Evolutionary conservation across 1,139 yeast species (phyloP).

Genomic region (Lodderomyces oxycetoniae): DNA sequence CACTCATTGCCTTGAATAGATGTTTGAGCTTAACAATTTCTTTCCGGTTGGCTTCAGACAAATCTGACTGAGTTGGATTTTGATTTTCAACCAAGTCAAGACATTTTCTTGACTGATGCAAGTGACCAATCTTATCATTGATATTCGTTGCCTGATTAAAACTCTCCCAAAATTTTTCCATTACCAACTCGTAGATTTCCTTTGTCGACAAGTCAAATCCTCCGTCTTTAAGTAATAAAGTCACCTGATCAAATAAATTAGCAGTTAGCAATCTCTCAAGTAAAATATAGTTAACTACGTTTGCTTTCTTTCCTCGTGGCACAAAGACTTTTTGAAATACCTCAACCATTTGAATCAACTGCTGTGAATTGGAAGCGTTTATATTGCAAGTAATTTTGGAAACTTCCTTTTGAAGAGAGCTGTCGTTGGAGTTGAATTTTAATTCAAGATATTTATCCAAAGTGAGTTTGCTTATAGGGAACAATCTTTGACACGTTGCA

Average conservation of each 20-base stretch:
- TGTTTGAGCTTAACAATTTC: constrained; percentile 25
- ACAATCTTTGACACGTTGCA: constrained; percentile 38
- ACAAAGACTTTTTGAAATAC: constrained; percentile 25
- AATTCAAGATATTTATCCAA: constrained; percentile 31
- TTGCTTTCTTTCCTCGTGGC: constrained; percentile 16
- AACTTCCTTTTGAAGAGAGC: constrained; percentile 23
- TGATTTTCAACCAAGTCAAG: constrained; percentile 29
- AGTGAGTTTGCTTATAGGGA: constrained; percentile 39
- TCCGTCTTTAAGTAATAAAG: constrained; percentile 16
- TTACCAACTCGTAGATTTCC: constrained; percentile 19
- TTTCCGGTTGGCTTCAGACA: constrained; percentile 13
- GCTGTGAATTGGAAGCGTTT: constrained; percentile 30
- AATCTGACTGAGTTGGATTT: constrained; percentile 5
- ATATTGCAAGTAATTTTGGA: constrained; percentile 28
- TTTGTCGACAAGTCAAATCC: constrained; percentile 17
- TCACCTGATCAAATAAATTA: constrained; percentile 32
- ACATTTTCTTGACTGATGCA: constrained; percentile 40
- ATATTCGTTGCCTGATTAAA: constrained; percentile 49
- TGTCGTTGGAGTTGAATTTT: constrained; percentile 19
- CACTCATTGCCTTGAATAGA: constrained; percentile 26
- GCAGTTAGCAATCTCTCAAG: constrained; percentile 36
- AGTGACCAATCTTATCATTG: constrained; percentile 43
- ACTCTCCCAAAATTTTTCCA: constrained; percentile 50
- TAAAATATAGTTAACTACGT: constrained; percentile 30
- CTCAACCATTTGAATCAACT: constrained; percentile 21